Percentiles rank a stretch among this genome's conserved stretches.
Conservation (phyloP, 2,329 filamentous ascomycete genomes). For the Coniella vitis region DNA sequence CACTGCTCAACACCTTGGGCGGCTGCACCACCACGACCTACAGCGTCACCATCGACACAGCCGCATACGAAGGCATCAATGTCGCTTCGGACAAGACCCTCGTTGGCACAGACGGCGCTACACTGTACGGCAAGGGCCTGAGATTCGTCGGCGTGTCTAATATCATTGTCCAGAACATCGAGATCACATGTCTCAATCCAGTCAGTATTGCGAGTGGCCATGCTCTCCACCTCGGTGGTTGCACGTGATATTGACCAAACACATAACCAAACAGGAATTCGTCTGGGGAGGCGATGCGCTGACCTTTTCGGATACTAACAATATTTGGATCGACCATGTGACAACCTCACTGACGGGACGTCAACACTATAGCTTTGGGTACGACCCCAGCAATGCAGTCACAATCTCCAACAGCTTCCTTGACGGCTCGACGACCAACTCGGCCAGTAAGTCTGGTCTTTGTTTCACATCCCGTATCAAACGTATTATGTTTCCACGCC, state of each 20-base stretch:
- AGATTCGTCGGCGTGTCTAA: conserved; percentile 42
- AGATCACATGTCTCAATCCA: conserved; percentile 39
- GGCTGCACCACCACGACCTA: conserved; percentile 36
- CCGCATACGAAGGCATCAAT: conserved; percentile 41
- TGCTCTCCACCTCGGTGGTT: too few relatives aligned
- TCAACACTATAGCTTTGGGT: conserved; percentile 54
- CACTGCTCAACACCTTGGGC: conserved; percentile 29
- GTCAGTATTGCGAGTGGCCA: conserved; percentile 25
- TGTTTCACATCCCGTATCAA: too few relatives aligned
- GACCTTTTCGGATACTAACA: conserved; percentile 21
- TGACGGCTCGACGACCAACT: conserved; percentile 46
- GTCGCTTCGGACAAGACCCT: conserved; percentile 52
- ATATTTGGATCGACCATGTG: conserved; percentile 46
- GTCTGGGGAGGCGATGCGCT: conserved; percentile 10
- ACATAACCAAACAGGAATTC: conserved; percentile 1
- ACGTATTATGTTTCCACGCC: too few relatives aligned
- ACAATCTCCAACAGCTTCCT: conserved; percentile 56
- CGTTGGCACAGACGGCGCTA: conserved; percentile 45
- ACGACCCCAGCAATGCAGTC: conserved; percentile 43
- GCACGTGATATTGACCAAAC: too few relatives aligned
- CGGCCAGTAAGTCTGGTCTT: conserved; percentile 33
- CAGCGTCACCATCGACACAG: conserved; percentile 42
- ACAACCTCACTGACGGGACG: conserved; percentile 50
- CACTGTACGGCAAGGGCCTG: conserved; percentile 52
- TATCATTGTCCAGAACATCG: conserved; percentile 55